Percentiles rank a stretch among this genome's conserved stretches.
These are phyloP conservation scores for Pinus albicaulis DNA, from an alignment of 75 land plant genomes.

Conservation along the genomic window DNA sequence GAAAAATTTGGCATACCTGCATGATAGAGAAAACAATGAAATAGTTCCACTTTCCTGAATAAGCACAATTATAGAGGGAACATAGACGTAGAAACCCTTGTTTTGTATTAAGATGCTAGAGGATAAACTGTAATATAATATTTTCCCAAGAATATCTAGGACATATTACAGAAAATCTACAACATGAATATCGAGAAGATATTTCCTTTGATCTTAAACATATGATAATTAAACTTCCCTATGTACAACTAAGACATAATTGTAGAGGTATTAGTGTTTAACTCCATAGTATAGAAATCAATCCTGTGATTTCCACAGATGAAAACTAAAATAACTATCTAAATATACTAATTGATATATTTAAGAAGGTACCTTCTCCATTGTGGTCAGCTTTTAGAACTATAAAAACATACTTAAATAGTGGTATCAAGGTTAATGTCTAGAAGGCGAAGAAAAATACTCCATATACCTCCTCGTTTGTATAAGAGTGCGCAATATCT, in stretches of 20 bases:
- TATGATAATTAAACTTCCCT: neutral
- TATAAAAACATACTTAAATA: conserved; percentile 36
- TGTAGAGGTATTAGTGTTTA: neutral
- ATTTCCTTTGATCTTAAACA: neutral
- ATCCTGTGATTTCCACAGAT: neutral
- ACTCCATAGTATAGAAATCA: neutral
- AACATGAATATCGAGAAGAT: neutral
- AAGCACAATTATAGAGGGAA: neutral
- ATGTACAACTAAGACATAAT: neutral
- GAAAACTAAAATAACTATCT: neutral
- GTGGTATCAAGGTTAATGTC: conserved; percentile 37
- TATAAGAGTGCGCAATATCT: conserved; percentile 16
- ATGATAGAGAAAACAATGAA: conserved; percentile 55
- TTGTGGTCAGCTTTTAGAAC: conserved; percentile 45
- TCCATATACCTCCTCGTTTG: conserved; percentile 36
- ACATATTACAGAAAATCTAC: neutral
- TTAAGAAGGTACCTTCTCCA: conserved; percentile 32
- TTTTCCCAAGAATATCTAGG: neutral
- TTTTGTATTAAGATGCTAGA: neutral
- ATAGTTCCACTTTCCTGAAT: conserved; percentile 47
- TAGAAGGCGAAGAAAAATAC: conserved; percentile 39
- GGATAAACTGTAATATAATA: neutral
- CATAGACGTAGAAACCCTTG: neutral
- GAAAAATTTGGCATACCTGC: conserved; percentile 61
- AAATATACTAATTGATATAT: neutral